Evolutionary conservation across 176 grass and related monocot genomes (phyloP).

Genomic region (Ananas comosus): DNA sequence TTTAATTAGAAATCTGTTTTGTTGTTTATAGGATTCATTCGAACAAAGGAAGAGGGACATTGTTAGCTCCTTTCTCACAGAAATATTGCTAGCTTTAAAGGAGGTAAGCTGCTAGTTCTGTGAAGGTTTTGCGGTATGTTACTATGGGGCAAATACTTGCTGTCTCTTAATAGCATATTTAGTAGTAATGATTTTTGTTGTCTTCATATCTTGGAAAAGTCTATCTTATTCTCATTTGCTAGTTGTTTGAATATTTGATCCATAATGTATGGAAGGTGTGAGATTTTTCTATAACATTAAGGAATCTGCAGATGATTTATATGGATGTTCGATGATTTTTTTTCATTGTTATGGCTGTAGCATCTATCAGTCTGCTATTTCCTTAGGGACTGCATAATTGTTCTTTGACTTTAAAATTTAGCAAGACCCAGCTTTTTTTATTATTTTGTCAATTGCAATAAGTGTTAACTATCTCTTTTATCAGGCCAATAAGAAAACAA

Average conservation of each 20-base stretch:
- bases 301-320: background rate
- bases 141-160: background rate
- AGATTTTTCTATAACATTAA: background rate
- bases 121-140: background rate
- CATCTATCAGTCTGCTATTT: too few species aligned
- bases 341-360: background rate
- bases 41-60: conserved; percentile 60
- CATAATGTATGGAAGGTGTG: too few species aligned
- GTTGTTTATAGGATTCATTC: conserved; percentile 59
- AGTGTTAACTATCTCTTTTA: background rate
- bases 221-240: too few species aligned
- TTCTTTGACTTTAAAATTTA: too few species aligned
- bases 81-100: conserved; percentile 82
- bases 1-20: conserved; percentile 2
- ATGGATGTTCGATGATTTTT: conserved; percentile 28
- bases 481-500: conserved; percentile 89
- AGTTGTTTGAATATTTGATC: too few species aligned
- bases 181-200: background rate
- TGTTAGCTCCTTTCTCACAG: conserved; percentile 81
- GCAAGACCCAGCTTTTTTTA: too few species aligned
- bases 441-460: background rate
- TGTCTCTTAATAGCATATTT: background rate
- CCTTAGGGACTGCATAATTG: too few species aligned
- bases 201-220: background rate
- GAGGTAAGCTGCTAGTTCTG: conserved; percentile 39